Conservation (phyloP, 345 rosid genomes). For the Salix viminalis region DNA sequence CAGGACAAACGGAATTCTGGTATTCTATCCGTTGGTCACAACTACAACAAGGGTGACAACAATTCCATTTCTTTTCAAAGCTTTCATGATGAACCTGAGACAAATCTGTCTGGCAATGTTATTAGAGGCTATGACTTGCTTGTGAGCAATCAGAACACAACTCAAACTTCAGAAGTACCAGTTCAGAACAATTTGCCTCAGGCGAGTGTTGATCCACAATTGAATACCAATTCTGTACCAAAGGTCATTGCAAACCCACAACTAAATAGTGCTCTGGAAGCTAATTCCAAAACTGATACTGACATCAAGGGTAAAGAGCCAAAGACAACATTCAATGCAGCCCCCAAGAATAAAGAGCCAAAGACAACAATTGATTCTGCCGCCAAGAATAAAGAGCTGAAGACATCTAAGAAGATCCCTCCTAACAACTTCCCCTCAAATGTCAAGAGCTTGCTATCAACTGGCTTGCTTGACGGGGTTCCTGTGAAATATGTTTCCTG, state of each 20-base stretch:
- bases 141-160: slow-evolving; percentile 40
- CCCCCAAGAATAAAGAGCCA: slow-evolving; percentile 13
- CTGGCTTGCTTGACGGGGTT: slow-evolving; percentile 90
- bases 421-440: slow-evolving; percentile 91
- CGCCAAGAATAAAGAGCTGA: slow-evolving; percentile 54
- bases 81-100: slow-evolving; percentile 45
- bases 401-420: slow-evolving; percentile 60
- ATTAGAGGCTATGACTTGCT: slow-evolving; percentile 38
- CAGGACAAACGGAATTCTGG: slow-evolving; percentile 39
- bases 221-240: slow-evolving; percentile 22
- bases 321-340: neutral
- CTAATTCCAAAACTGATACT: slow-evolving; percentile 41
- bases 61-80: slow-evolving; percentile 53
- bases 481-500: slow-evolving; percentile 76
- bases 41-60: slow-evolving; percentile 32
- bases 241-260: slow-evolving; percentile 25
- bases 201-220: slow-evolving; percentile 20
- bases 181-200: slow-evolving; percentile 39
- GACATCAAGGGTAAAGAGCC: slow-evolving; percentile 11
- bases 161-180: slow-evolving; percentile 39
- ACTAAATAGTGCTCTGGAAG: slow-evolving; percentile 20
- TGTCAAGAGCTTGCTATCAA: slow-evolving; percentile 82
- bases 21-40: slow-evolving; percentile 38
- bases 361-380: slow-evolving; percentile 20
- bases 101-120: slow-evolving; percentile 37